phyloP scores from a whole-genome alignment of 2,329 filamentous ascomycete species.

The Harringtonia aguacate region DNA sequence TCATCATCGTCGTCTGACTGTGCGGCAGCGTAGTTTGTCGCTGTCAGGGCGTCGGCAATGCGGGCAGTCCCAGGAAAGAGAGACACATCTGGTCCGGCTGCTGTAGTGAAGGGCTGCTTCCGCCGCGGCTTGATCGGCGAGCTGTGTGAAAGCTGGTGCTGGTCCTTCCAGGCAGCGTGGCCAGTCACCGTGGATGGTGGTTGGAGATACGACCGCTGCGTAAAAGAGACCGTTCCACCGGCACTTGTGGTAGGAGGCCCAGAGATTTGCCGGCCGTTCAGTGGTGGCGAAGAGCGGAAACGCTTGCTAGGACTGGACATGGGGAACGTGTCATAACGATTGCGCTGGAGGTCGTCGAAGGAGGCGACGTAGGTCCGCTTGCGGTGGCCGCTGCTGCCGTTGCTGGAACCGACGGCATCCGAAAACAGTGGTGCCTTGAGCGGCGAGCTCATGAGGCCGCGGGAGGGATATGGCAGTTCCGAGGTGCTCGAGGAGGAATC shows the following conservation, averaged over 20 bases:
- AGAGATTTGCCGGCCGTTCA: slow-evolving; percentile 56
- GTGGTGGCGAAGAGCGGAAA: slow-evolving; percentile 50
- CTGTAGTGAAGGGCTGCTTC: slow-evolving; percentile 63
- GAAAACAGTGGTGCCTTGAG: slow-evolving; percentile 77
- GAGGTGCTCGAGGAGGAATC: slow-evolving; percentile 81
- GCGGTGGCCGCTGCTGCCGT: slow-evolving; percentile 53
- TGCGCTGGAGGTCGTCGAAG: slow-evolving; percentile 33
- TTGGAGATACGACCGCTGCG: slow-evolving; percentile 34
- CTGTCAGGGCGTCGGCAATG: slow-evolving; percentile 50
- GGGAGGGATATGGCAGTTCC: slow-evolving; percentile 56
- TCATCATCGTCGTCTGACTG: slow-evolving; percentile 74
- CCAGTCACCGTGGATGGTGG: slow-evolving; percentile 16
- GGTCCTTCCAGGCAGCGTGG: slow-evolving; percentile 64
- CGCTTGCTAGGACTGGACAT: slow-evolving; percentile 56
- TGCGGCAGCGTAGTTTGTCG: slow-evolving; percentile 48
- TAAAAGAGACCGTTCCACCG: slow-evolving; percentile 55
- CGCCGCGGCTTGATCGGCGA: slow-evolving; percentile 74
- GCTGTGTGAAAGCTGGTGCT: slow-evolving; percentile 71
- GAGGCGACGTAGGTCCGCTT: slow-evolving; percentile 53
- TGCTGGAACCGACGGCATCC: slow-evolving; percentile 64
- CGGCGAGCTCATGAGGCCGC: slow-evolving; percentile 70
- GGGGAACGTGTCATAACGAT: slow-evolving; percentile 11
- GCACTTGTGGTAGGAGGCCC: slow-evolving; percentile 43
- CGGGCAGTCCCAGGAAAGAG: slow-evolving; percentile 66
- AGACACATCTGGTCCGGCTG: slow-evolving; percentile 61